These are phyloP conservation scores for Ricinus communis DNA, from an alignment of 345 rosid genomes.

Conservation along the genomic window DNA sequence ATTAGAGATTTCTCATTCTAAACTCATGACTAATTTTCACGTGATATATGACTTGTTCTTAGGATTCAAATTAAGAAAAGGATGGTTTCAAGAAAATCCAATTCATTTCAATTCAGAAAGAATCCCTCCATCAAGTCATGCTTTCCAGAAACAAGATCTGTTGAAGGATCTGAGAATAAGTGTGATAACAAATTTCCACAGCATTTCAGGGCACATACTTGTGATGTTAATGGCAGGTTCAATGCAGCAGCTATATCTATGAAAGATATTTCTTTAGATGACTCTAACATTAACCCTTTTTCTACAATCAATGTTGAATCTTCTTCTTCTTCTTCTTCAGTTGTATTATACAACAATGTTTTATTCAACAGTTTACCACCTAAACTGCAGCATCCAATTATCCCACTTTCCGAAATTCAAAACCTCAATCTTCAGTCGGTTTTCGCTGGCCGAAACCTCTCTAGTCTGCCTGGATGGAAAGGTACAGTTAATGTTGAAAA, in stretches of 20 bases:
- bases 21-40: not conserved
- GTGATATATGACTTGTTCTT: not conserved
- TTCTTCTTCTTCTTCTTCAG: not conserved
- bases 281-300: not conserved
- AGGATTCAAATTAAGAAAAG: not conserved
- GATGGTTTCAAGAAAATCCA: slow-evolving; percentile 1
- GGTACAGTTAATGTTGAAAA: not conserved
- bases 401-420: not conserved
- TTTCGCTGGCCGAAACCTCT: not conserved
- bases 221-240: not conserved
- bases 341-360: slow-evolving; percentile 13
- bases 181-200: not conserved
- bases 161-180: not conserved
- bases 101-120: not conserved
- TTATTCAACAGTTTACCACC: slow-evolving; percentile 9
- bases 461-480: not conserved
- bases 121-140: slow-evolving; percentile 12
- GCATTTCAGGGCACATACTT: not conserved
- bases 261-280: not conserved
- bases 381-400: not conserved
- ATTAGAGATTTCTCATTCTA: no score
- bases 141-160: slow-evolving; percentile 12
- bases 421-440: slow-evolving; percentile 7
- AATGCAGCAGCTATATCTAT: not conserved
- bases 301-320: slow-evolving; percentile 5